These are phyloP conservation scores for Nitzschia sp. DNA, from an alignment of 108 stramenopile species.

Conservation along the genomic window DNA sequence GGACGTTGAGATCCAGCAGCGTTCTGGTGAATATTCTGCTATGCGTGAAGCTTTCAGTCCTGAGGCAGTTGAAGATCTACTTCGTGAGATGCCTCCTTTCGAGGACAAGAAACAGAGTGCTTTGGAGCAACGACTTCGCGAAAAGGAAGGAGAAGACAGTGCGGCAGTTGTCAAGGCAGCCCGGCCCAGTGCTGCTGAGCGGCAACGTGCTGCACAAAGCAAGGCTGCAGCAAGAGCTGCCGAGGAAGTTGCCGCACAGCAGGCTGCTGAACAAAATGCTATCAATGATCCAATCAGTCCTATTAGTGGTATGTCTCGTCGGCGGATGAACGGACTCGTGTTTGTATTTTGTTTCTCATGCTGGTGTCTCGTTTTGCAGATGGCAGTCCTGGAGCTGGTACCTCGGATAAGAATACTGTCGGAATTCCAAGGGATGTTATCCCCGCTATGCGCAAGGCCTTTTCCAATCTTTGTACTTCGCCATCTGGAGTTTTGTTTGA, in stretches of 20 bases:
- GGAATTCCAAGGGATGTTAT: slow-evolving; percentile 90
- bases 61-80: slow-evolving; percentile 84
- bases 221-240: slow-evolving; percentile 66
- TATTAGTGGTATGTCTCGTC: slow-evolving; percentile 46
- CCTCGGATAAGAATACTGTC: slow-evolving; percentile 39
- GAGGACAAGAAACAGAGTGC: slow-evolving; percentile 84
- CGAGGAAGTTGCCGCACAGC: slow-evolving; percentile 53
- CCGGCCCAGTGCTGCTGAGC: slow-evolving; percentile 76
- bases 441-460: slow-evolving; percentile 87
- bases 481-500: slow-evolving; percentile 88
- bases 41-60: slow-evolving; percentile 85
- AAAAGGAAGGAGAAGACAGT: slow-evolving; percentile 84
- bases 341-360: neutral
- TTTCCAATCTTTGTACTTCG: slow-evolving; percentile 84
- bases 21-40: slow-evolving; percentile 84
- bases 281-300: slow-evolving; percentile 53
- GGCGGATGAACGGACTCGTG: neutral
- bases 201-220: slow-evolving; percentile 69
- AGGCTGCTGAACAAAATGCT: slow-evolving; percentile 37
- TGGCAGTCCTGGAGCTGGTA: slow-evolving; percentile 39
- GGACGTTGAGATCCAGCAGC: slow-evolving; percentile 93
- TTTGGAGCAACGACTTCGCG: slow-evolving; percentile 73
- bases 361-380: slow-evolving; percentile 17
- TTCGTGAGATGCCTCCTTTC: slow-evolving; percentile 94
- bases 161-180: slow-evolving; percentile 82